Evolutionary conservation across 2,329 filamentous ascomycete species (phyloP), one percentile per base, ranked within the genome.

Genomic region (Neonectria magnoliae): DNA sequence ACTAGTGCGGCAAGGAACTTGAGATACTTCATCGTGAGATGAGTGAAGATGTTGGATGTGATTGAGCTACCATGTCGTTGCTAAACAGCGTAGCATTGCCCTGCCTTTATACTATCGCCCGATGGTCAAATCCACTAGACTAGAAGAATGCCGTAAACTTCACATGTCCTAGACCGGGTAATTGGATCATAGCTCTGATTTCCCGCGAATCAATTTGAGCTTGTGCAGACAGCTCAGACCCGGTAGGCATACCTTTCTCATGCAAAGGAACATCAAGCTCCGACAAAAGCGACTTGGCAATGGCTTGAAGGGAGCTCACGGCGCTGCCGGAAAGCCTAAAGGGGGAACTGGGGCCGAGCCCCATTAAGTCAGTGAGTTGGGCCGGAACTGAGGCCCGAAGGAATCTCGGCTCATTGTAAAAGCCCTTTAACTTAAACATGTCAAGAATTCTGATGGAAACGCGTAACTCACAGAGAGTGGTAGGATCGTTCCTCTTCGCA

Each of bases 1-100:
- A 68, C 68, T 5, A 51, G 9, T 7, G 48, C 48, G n/a, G 25
- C 48, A 22, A 63, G 55, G 18, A 63, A n/a, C 16, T 57, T 50
- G 20, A 63, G 60, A 29, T 54, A 56, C 54, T 57, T 63, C 60
- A 63, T 63, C 29, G 29, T 42, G 51, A 50, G 51, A 38, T 42
- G 16, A 42, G 27, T 25, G 16, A 3, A 5, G 20, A 27, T n/a
- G 33, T 13, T 33, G n/a, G 18, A 14, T 33, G 13, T n/a, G 5
- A 14, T 7, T 20, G 48, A 33, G n/a, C 10, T 2, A 51, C 10
- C n/a, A 36, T 4, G 13, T 33, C 2, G 10, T 9, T 33, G 10
- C 6, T 20, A 14, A 6, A 18, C 27, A 33, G 27, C 29, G 48
- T 51, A 4, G 29, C n/a, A 33, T 51, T 33, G 27, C 31, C 18